Base-by-base conservation (phyloP, 176 grass and related monocot species). In the Musa itinerans region DNA sequence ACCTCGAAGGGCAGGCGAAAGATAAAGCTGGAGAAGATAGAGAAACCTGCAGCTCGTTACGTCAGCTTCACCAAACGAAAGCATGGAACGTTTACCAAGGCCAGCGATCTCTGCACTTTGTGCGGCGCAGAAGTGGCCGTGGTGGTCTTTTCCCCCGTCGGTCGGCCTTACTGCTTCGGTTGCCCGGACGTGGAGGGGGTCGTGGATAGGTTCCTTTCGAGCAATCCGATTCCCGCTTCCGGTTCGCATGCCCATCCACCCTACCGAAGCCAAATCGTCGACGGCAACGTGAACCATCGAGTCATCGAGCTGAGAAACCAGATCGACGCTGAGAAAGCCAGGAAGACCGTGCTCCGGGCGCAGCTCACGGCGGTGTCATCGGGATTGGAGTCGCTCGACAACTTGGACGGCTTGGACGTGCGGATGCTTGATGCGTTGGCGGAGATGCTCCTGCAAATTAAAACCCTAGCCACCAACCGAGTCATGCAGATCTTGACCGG, bases 61-160 rank as follows among this genome's bases (percentile, higher is more conserved):
- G 69, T 79, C 0, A 74, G 82, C 67, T 88, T 85, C 86, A 85
- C 78, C 20, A 88, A 88, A 62, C 20, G 82, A 62, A 82, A 82
- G 19, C 52, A 75, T 0, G 82, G 82, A 0, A 20, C 82, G 1
- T 88, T 88, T 75, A 88, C 81, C 62, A 88, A 88, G 70, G 86
- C 86, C 0, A 85, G 75, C 63, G 86, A 88, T 63, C 48, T 88
- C 16, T 78, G 78, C 10, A 81, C 81, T 9, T 78, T 88, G 0
- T 88, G 86, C 43, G 76, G 86, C 12, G 75, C 82, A 1, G 74
- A 88, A 23, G 57, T 61, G 15, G 57, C 16, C 1, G 57, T 61
- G 5, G 57, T 61, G 57, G 0, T 61, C 11, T 61, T 61, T n/a
- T 61, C 57, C 1, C 57, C 57, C 11, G 16, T 8, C 57, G 57